These are phyloP conservation scores for Talaromyces sp. DNA, from an alignment of 2,329 filamentous ascomycete species.

Conservation along the genomic window DNA sequence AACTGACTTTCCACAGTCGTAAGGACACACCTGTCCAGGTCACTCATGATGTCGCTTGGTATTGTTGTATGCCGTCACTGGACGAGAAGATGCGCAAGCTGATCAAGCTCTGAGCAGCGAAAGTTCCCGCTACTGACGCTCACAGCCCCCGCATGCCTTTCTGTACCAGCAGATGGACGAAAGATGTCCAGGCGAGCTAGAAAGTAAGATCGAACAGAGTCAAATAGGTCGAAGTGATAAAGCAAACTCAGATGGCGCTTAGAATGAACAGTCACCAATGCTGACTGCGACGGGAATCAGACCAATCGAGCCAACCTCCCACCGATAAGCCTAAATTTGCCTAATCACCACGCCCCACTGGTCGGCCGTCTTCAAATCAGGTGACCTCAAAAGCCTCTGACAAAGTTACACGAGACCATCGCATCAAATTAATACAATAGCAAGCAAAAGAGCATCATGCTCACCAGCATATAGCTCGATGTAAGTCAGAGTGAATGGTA, in stretches of 20 bases:
- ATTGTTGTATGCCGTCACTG: conserved; percentile 21
- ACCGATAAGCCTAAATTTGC: conserved; percentile 12
- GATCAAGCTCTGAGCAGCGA: conserved; percentile 4
- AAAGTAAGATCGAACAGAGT: not conserved
- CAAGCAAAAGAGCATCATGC: conserved; percentile 17
- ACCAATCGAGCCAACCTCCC: conserved; percentile 3
- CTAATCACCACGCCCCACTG: conserved; percentile 1
- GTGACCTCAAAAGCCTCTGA: conserved; percentile 10
- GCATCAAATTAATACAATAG: not conserved
- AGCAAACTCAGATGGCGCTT: not conserved
- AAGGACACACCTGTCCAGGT: conserved; percentile 74
- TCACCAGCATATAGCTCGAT: not conserved
- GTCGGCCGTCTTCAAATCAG: not conserved
- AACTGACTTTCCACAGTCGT: not conserved
- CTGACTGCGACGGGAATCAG: not conserved
- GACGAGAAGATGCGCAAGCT: conserved; percentile 16
- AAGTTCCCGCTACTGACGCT: conserved; percentile 12
- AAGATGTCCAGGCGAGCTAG: not conserved
- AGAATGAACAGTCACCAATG: not conserved
- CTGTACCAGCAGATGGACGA: conserved; percentile 8
- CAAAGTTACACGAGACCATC: not conserved
- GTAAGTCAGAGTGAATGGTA: conserved; percentile 10
- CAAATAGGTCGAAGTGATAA: no score
- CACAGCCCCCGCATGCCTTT: conserved; percentile 13
- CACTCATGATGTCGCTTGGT: conserved; percentile 64